phyloP scores from a whole-genome alignment of 345 rosid species.

The Psidium guajava region DNA sequence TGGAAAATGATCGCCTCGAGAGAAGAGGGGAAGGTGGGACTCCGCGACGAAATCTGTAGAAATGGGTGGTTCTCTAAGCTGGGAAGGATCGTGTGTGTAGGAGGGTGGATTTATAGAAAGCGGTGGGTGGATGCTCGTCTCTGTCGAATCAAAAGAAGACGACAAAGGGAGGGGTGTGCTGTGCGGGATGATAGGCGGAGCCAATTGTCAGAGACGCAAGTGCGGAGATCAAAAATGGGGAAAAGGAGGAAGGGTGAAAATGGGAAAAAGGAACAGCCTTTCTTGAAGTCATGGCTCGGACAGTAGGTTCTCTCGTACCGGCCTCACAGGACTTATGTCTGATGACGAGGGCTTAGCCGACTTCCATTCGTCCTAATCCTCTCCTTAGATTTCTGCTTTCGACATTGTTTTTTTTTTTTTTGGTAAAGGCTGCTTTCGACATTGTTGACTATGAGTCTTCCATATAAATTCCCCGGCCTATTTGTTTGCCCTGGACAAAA shows the following conservation, averaged over 20 bases:
- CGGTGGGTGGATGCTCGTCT: neutral
- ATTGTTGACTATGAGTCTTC: neutral
- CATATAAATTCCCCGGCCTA: no score
- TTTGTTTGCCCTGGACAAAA: no score
- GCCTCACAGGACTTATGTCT: neutral
- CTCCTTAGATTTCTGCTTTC: neutral
- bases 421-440: neutral
- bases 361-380: neutral
- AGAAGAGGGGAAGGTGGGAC: neutral
- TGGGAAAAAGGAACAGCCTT: neutral
- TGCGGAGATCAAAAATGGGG: neutral
- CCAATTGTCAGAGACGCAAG: neutral
- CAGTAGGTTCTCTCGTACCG: neutral
- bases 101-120: neutral
- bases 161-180: neutral
- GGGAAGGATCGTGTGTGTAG: neutral
- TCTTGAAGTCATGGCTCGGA: neutral
- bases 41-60: neutral
- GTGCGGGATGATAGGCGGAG: neutral
- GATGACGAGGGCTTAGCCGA: neutral
- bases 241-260: neutral
- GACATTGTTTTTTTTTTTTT: no score
- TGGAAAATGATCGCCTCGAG: neutral
- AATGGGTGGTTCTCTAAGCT: neutral
- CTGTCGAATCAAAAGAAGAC: neutral